Conservation (phyloP, 2,329 filamentous ascomycete species). For the Fusarium caatingaense region DNA sequence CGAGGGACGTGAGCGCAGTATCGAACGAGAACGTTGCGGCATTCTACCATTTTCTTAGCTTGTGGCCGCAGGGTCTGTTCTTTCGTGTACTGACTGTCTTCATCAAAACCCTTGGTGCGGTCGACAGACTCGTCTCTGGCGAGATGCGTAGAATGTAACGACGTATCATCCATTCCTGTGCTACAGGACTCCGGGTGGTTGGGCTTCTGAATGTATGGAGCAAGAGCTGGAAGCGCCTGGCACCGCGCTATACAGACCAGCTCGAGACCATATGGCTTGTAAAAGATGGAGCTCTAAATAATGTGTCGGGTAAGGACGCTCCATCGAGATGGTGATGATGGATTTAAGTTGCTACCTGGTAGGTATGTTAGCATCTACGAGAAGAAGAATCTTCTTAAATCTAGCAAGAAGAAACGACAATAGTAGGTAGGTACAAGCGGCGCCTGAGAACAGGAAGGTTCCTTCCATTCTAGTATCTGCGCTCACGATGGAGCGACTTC, state of each 20-base stretch:
- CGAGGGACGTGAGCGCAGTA: constrained; percentile 58
- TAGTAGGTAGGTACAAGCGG: background rate
- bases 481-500: background rate
- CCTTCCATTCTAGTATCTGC: background rate
- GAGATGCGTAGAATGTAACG: background rate
- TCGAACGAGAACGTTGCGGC: constrained; percentile 58
- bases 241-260: background rate
- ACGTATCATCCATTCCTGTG: constrained; percentile 23
- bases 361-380: background rate
- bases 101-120: constrained; percentile 33
- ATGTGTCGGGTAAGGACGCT: background rate
- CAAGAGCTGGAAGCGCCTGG: background rate
- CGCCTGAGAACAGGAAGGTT: background rate
- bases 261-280: background rate
- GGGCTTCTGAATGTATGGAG: background rate
- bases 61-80: background rate
- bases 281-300: background rate
- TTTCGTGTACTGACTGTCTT: constrained; percentile 34
- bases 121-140: background rate
- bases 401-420: background rate
- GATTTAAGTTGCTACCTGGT: background rate
- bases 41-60: constrained; percentile 50
- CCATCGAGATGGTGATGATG: background rate
- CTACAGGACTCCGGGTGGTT: background rate
- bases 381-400: background rate